Percentiles rank a stretch among this genome's conserved stretches.
Conservation (phyloP, 257 asterid genomes). For the Penstemon newberryi region DNA sequence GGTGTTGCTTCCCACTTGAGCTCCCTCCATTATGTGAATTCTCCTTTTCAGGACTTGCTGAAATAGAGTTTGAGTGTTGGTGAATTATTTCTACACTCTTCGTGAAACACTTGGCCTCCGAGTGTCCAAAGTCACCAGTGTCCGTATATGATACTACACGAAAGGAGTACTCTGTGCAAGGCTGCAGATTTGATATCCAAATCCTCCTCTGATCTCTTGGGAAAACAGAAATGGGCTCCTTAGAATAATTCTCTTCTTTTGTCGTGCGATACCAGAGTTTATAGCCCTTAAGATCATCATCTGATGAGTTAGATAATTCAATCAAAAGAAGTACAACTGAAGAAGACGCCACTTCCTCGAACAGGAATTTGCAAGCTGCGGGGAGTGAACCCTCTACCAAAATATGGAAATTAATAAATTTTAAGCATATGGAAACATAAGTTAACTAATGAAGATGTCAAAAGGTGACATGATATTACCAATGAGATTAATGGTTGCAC, state of each 20-base stretch:
- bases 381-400: conserved; percentile 78
- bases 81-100: conserved; percentile 66
- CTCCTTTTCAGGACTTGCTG: conserved; percentile 44
- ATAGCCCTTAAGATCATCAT: conserved; percentile 66
- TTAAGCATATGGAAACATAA: conserved; percentile 11
- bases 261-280: conserved; percentile 84
- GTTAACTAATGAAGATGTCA: conserved; percentile 22
- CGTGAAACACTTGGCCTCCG: conserved; percentile 81
- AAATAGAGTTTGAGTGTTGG: conserved; percentile 37
- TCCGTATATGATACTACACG: conserved; percentile 68
- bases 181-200: conserved; percentile 73
- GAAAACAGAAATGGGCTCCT: conserved; percentile 69
- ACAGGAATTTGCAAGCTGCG: conserved; percentile 82
- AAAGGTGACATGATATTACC: conserved; percentile 42
- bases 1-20: conserved; percentile 47
- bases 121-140: conserved; percentile 70
- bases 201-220: conserved; percentile 76
- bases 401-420: conserved; percentile 22
- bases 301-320: conserved; percentile 50
- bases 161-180: conserved; percentile 78
- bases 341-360: conserved; percentile 71
- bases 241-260: conserved; percentile 61
- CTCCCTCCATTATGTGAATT: conserved; percentile 54
- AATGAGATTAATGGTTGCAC: conserved; percentile 34
- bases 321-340: conserved; percentile 69